These are phyloP conservation scores for Ophiostoma ips DNA, from an alignment of 2,329 filamentous ascomycete genomes.

Conservation along the genomic window DNA sequence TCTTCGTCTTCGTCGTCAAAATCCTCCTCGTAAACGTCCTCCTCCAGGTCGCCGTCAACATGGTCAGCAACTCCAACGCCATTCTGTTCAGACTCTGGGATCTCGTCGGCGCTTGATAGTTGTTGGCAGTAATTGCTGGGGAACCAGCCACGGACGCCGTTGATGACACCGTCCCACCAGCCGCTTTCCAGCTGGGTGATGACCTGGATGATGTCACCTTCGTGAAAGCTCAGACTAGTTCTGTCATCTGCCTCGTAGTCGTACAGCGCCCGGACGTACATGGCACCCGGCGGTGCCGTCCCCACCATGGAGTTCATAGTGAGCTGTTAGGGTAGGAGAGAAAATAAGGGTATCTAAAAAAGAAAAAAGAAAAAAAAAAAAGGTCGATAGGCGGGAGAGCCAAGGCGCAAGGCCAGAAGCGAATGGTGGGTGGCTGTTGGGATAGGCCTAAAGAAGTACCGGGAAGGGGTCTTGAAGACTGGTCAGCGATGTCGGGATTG, in stretches of 20 bases:
- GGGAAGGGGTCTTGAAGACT: constrained; percentile 4
- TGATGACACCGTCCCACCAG: constrained; percentile 99
- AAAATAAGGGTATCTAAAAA: not conserved
- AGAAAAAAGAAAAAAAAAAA: not conserved
- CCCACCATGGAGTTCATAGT: constrained; percentile 45
- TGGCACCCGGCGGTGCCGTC: constrained; percentile 47
- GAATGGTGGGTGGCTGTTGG: not conserved
- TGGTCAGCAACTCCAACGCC: constrained; percentile 39
- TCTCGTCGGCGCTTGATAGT: constrained; percentile 62
- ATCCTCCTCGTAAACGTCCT: constrained; percentile 54
- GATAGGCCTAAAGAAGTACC: not conserved
- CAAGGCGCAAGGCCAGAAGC: not conserved
- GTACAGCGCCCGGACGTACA: constrained; percentile 93
- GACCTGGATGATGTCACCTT: constrained; percentile 95
- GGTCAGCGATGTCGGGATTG: constrained; percentile 28
- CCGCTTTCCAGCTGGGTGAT: constrained; percentile 96
- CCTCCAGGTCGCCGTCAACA: constrained; percentile 48
- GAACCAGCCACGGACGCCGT: constrained; percentile 94
- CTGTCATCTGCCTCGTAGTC: constrained; percentile 96
- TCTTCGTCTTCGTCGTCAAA: constrained; percentile 53
- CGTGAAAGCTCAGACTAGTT: constrained; percentile 90
- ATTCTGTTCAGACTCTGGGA: constrained; percentile 46
- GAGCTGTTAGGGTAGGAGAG: not conserved
- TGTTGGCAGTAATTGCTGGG: constrained; percentile 97
- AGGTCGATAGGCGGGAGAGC: not conserved